Evolutionary conservation across 225 moss, liverwort and hornwort genomes (phyloP), one percentile per base, ranked within the genome.

Genomic region (Takakia lepidozioides): DNA sequence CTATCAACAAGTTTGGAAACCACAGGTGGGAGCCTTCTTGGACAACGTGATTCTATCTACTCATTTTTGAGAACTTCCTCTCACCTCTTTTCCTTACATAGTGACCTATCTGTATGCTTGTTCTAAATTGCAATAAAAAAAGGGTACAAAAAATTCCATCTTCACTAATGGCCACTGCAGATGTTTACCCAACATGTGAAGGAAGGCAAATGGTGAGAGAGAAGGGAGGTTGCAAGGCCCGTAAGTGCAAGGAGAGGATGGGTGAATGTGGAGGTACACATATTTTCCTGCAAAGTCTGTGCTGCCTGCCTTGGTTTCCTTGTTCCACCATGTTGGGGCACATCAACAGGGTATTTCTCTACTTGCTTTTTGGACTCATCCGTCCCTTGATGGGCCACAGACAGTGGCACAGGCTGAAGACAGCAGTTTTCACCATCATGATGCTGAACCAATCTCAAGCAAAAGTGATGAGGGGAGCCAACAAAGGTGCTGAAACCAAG

Each of bases 1-100:
- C 98, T 32, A 87, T 88, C 25, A 91, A 75, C 37, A 91, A 91
- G 98, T 98, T 98, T 64, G 98, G 98, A 98, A 88, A 65, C 98
- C 98, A 46, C 81, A 81, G 68, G 87, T 83, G 61, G 49, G 52
- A 56, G 48, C 34, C n/a, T 19, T 48, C 1, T 24, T 13, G 23
- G 5, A 48, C 26, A 14, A 48, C 28, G 27, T 11, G 28, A 48
- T 5, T 26, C 22, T 52, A n/a, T n/a, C n/a, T n/a, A n/a, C n/a
- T n/a, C n/a, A n/a, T n/a, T n/a, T n/a, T n/a, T n/a, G n/a, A n/a
- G n/a, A n/a, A n/a, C n/a, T n/a, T n/a, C n/a, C n/a, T n/a, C n/a
- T n/a, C n/a, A n/a, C n/a, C n/a, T n/a, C n/a, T n/a, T n/a, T n/a
- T n/a, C n/a, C n/a, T n/a, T n/a, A n/a, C n/a, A n/a, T n/a, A n/a